A percentile compares a stretch with the other conserved stretches of the same genome.
Evolutionary conservation across 1,139 yeast species (phyloP).

Genomic region (Arxiozyma bovina): DNA sequence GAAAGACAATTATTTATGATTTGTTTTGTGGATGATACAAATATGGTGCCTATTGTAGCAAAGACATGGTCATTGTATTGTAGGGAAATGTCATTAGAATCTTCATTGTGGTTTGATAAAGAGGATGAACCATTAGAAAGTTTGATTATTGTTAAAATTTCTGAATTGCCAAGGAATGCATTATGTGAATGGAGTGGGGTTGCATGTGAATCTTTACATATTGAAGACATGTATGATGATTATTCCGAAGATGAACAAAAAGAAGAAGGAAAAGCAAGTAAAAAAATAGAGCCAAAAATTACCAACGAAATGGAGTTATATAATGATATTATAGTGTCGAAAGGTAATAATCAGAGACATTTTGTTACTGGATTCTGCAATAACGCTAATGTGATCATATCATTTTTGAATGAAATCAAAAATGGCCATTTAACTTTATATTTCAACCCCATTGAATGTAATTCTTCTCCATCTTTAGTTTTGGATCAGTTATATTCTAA

Average conservation of each 20-base stretch:
- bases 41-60: conserved; percentile 30
- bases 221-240: conserved; percentile 37
- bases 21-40: conserved; percentile 43
- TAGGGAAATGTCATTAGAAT: conserved; percentile 17
- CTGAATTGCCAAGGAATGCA: conserved; percentile 60
- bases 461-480: background rate
- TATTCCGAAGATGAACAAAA: conserved; percentile 22
- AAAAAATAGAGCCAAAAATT: background rate
- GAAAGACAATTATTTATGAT: conserved; percentile 39
- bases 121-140: conserved; percentile 27
- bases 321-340: conserved; percentile 3
- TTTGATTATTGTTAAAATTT: conserved; percentile 50
- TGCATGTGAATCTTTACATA: conserved; percentile 35
- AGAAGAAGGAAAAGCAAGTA: background rate
- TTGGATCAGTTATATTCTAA: background rate
- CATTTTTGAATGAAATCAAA: background rate
- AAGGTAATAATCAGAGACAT: conserved; percentile 4
- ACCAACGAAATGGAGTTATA: background rate
- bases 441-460: conserved; percentile 9
- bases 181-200: conserved; percentile 72
- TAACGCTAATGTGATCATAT: conserved; percentile 6
- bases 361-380: conserved; percentile 16
- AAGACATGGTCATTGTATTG: conserved; percentile 35
- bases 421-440: conserved; percentile 15
- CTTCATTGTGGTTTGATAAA: conserved; percentile 22